These are phyloP conservation scores for Schizochytrium sp. DNA, from an alignment of 108 stramenopile genomes.

Conservation along the genomic window DNA sequence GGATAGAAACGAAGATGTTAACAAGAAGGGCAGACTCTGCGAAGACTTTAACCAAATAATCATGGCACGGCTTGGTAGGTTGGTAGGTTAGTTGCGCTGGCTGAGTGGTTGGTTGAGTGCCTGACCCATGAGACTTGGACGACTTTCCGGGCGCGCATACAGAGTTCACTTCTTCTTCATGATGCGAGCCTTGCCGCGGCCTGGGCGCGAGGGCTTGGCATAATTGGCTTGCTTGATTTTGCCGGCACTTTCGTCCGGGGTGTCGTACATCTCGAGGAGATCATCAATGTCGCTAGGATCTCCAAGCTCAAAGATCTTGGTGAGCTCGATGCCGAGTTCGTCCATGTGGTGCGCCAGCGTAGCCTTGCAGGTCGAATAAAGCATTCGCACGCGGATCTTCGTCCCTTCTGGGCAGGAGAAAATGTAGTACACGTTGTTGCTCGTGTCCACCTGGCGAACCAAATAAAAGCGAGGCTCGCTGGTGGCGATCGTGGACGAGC, in stretches of 20 bases:
- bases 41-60: too few species aligned
- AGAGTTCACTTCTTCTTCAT: neutral
- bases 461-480: neutral
- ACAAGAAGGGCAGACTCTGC: too few species aligned
- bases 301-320: neutral
- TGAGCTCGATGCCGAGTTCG: neutral
- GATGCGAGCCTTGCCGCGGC: slow-evolving; percentile 2
- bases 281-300: neutral
- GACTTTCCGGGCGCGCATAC: too few species aligned
- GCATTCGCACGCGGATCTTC: neutral
- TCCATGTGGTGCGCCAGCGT: neutral
- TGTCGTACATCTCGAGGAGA: neutral
- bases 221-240: neutral
- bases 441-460: neutral
- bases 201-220: neutral
- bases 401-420: neutral
- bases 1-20: too few species aligned
- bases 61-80: too few species aligned
- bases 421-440: neutral
- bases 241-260: neutral
- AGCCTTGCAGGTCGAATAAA: neutral
- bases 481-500: neutral
- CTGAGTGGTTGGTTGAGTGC: too few species aligned
- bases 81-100: too few species aligned
- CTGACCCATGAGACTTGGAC: too few species aligned